Conservation (phyloP, 2,329 filamentous ascomycete genomes). For the Colletotrichum sp. region DNA sequence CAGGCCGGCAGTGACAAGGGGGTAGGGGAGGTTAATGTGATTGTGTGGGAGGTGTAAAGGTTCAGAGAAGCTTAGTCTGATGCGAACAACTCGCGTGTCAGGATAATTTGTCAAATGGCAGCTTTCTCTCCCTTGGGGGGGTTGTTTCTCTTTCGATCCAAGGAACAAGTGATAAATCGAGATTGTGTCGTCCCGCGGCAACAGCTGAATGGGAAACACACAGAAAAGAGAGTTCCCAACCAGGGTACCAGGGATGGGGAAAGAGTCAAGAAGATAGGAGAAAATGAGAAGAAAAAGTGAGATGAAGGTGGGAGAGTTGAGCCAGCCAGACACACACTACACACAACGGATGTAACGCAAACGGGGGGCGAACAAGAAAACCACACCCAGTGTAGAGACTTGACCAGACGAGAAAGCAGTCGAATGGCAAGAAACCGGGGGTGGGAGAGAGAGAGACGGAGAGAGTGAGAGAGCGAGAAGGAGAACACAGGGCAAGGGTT, state of each 20-base stretch:
- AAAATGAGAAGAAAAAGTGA: neutral
- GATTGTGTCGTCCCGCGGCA: neutral
- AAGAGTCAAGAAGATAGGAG: neutral
- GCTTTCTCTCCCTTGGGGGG: neutral
- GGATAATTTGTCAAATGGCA: neutral
- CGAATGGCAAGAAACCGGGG: neutral
- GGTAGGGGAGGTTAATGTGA: neutral
- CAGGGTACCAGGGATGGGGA: neutral
- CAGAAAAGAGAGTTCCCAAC: neutral
- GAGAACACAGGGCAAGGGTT: slow-evolving; percentile 11
- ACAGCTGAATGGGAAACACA: neutral
- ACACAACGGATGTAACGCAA: neutral
- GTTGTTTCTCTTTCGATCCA: neutral
- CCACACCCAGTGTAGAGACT: neutral
- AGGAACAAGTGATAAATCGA: neutral
- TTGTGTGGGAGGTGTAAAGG: neutral
- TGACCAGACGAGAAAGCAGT: neutral
- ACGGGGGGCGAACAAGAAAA: neutral
- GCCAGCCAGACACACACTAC: neutral
- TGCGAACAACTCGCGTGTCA: neutral
- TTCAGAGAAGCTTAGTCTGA: slow-evolving; percentile 1
- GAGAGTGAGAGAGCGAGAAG: neutral
- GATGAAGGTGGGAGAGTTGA: neutral
- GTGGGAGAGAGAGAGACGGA: neutral
- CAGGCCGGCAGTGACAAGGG: neutral